Conservation (phyloP, 2,329 filamentous ascomycete genomes). For the Pestalotiopsis sp. region DNA sequence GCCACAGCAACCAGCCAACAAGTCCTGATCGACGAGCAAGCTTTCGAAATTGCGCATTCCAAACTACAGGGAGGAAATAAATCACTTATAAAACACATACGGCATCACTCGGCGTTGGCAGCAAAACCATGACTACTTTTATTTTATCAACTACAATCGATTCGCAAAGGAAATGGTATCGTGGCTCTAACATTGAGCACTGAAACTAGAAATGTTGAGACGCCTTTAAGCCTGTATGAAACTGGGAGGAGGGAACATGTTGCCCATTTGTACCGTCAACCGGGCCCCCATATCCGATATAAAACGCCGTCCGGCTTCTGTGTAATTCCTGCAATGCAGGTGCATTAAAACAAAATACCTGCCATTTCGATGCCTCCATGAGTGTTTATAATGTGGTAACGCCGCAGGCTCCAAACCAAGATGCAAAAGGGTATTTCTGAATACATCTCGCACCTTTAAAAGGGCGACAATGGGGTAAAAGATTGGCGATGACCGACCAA, state of each 20-base stretch:
- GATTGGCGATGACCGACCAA: not conserved
- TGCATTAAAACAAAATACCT: not conserved
- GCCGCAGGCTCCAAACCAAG: conserved; percentile 1
- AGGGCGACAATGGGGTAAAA: not conserved
- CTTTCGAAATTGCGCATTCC: not conserved
- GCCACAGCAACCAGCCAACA: conserved; percentile 53
- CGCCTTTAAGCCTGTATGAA: conserved; percentile 5
- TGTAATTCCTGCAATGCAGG: not conserved
- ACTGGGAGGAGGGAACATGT: not conserved
- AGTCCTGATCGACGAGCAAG: not conserved
- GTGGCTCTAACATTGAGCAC: conserved; percentile 10
- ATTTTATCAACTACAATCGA: not conserved
- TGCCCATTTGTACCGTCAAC: not conserved
- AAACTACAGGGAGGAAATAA: not conserved
- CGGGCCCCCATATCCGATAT: not conserved
- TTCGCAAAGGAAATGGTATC: conserved; percentile 13
- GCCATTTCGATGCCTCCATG: not conserved
- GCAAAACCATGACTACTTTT: not conserved
- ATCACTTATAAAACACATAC: not conserved
- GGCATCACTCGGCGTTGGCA: conserved; percentile 11
- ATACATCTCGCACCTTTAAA: not conserved
- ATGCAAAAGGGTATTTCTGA: conserved; percentile 6
- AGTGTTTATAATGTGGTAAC: not conserved
- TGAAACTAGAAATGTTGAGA: not conserved
- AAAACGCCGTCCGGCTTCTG: conserved; percentile 2